Conservation (phyloP, 495 filamentous ascomycete species). For the Lasiosphaeris hirsuta region DNA sequence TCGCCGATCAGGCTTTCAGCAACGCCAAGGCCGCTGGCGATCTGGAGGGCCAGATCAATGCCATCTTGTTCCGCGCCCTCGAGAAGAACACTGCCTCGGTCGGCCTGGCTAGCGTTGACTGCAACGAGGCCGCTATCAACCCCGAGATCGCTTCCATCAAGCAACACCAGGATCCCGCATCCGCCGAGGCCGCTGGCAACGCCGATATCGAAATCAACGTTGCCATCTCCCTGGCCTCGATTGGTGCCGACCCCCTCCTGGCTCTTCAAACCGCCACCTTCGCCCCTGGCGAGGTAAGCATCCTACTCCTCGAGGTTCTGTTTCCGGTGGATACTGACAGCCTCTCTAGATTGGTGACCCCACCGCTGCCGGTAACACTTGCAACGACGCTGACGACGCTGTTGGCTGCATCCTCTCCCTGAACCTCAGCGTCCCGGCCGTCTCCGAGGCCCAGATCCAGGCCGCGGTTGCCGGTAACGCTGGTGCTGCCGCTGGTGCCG, state of each 20-base stretch:
- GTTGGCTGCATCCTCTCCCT: conserved; percentile 61
- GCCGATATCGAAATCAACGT: conserved; percentile 54
- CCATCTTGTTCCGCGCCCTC: conserved; percentile 59
- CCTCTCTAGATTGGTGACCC: conserved; percentile 44
- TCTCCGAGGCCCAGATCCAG: conserved; percentile 52
- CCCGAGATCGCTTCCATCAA: conserved; percentile 62
- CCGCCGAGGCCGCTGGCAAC: conserved; percentile 48
- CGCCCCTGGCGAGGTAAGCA: conserved; percentile 51
- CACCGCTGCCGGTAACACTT: conserved; percentile 58
- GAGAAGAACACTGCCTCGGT: conserved; percentile 62
- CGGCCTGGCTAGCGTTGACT: conserved; percentile 51
- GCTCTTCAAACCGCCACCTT: conserved; percentile 58
- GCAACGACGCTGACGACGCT: conserved; percentile 47
- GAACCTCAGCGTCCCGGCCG: conserved; percentile 57
- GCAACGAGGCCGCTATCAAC: conserved; percentile 61
- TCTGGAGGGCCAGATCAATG: conserved; percentile 52
- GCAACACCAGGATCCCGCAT: conserved; percentile 65
- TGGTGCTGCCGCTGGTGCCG: conserved; percentile 30
- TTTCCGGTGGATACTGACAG: conserved; percentile 10
- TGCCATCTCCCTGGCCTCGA: conserved; percentile 50
- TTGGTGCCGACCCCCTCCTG: conserved; percentile 56
- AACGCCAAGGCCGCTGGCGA: conserved; percentile 62
- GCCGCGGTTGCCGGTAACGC: conserved; percentile 45
- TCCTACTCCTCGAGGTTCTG: not conserved
- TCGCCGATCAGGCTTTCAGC: conserved; percentile 67